Evolutionary conservation across 352 stramenopile species (phyloP), one percentile per base, ranked within the genome.

Genomic region (Nothophytophthora sp.): DNA sequence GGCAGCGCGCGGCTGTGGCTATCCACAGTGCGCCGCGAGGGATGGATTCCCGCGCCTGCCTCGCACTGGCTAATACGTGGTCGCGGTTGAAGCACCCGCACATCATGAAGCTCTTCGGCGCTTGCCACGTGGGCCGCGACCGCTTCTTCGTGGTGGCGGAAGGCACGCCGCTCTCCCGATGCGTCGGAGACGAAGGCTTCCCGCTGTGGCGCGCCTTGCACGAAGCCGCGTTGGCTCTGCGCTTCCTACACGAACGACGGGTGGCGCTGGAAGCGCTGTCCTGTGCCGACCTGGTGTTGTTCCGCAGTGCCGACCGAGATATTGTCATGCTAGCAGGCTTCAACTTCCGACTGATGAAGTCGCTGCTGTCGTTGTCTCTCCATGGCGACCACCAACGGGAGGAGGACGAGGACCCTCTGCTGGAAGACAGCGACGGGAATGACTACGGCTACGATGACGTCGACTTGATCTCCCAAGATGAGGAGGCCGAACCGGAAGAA

Each of bases 271-370:
- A 56, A 36, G 5, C 37, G n/a, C 44, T 70, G 22, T 74, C 60
- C 9, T 70, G 64, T 32, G 37, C 33, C 16, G 64, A 74, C 23
- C 28, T 70, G 20, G 41, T 73, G 22, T 58, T 73, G 48, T 70
- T 65, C 25, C 55, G 55, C 11, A 47, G 32, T 37, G 50, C 32
- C 20, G 55, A 45, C 36, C 46, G 38, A 20, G 50, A 70, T 35
- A 33, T 25, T 4, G 48, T 57, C 12, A 64, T 59, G 58, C 4
- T 74, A 3, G 42, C 60, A 11, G 60, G 55, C 5, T 67, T 60
- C 30, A 60, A 61, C 36, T 15, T 70, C 6, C 55, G 25, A 18
- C 38, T 53, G 18, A 67, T 71, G 45, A 55, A 61, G 27, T 63
- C 37, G 0, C 9, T 32, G 3, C 36, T 49, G 48, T 46, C 55